Evolutionary conservation across 352 stramenopile species (phyloP), one percentile per base, ranked within the genome.

Genomic region (Pythium phragmitis): DNA sequence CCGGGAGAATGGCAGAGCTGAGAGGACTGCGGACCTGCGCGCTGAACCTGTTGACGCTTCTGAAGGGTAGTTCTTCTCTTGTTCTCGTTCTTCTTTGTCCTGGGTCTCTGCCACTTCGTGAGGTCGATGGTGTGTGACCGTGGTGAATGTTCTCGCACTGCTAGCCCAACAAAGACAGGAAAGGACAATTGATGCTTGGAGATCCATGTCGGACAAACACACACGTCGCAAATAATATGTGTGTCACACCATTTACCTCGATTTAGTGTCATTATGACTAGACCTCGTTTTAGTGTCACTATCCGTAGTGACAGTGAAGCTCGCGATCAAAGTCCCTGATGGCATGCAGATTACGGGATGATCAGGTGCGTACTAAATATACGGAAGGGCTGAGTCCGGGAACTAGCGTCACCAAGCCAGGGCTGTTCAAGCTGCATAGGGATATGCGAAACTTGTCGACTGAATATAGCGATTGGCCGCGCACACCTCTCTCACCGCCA

Each of bases 171-270:
- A 17, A 42, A 23, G 42, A 48, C 42, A 48, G 42, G 42, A 19
- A 8, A 26, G 16, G 42, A 48, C 42, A 48, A 19, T 19, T 58
- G 51, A 48, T 58, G 51, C 21, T 7, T 17, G 17, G 30, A 7
- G 49, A 56, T 56, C 49, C 49, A 54, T 36, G 28, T 17, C 9
- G 16, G 33, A 39, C 34, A 39, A 39, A 39, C 7, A 39, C 62
- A 63, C 62, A 63, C 53, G 62, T 68, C 62, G 21, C 62, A 68
- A 5, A 42, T 33, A 19, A 42, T 33, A 19, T 23, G 45, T 49
- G 34, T 2, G 37, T 9, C 9, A 51, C 53, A 42, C 19, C 19
- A 60, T 50, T 58, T 39, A 49, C 39, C 49, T 47, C 58, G 33
- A 6, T 37, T 34, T 21, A 57, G 36, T 64, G 57, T 50, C n/a